phyloP scores from a whole-genome alignment of 108 stramenopile genomes.

The Pseudonitzschia multiseries region DNA sequence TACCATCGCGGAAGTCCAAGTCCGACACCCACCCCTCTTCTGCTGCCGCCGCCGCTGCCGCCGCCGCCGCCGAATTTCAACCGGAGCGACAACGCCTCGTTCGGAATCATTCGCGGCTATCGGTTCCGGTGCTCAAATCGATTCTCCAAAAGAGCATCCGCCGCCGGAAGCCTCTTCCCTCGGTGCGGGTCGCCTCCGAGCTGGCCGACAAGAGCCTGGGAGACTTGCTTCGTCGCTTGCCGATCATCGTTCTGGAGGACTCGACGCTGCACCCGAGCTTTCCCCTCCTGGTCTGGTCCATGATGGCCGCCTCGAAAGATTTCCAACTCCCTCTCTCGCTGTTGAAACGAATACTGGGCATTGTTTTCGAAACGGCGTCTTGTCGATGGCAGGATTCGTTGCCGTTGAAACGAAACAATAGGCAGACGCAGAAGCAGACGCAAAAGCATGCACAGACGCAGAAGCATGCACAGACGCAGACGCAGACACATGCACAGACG shows the following conservation, averaged over 20 bases:
- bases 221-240: slow-evolving; percentile 79
- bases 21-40: slow-evolving; percentile 8
- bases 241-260: slow-evolving; percentile 90
- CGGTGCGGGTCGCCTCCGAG: slow-evolving; percentile 85
- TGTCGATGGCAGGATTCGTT: slow-evolving; percentile 65
- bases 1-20: background rate
- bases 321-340: slow-evolving; percentile 32
- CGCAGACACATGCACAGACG: too few relatives aligned
- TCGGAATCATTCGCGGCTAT: slow-evolving; percentile 57
- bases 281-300: slow-evolving; percentile 85
- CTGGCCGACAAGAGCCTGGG: slow-evolving; percentile 61
- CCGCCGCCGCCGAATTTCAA: too few relatives aligned
- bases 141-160: slow-evolving; percentile 85
- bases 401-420: background rate
- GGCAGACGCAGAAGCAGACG: too few relatives aligned
- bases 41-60: too few relatives aligned
- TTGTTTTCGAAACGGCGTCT: slow-evolving; percentile 79
- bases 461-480: too few relatives aligned
- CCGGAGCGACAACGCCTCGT: slow-evolving; percentile 21
- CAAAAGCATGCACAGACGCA: too few relatives aligned
- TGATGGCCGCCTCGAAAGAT: slow-evolving; percentile 87
- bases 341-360: slow-evolving; percentile 47
- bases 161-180: slow-evolving; percentile 71
- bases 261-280: slow-evolving; percentile 83
- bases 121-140: slow-evolving; percentile 81